Percentiles rank a stretch among this genome's conserved stretches.
Conservation (phyloP, 2,329 filamentous ascomycete genomes). For the Pseudohalonectria lignicola region DNA sequence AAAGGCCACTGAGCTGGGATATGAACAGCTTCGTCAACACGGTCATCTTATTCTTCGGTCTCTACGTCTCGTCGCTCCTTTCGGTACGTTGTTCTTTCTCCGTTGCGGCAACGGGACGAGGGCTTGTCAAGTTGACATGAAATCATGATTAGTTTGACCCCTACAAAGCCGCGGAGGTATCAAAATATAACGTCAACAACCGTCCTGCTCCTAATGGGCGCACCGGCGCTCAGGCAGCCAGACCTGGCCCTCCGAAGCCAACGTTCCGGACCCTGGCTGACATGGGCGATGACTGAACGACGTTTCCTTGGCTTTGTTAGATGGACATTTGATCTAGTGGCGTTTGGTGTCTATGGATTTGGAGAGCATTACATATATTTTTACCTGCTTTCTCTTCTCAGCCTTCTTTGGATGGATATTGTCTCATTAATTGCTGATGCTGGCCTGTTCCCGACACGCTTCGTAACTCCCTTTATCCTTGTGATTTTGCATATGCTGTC, state of each 20-base stretch:
- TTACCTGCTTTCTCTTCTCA: too few relatives aligned
- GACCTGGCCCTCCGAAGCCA: conserved; percentile 19
- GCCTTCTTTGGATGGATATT: too few relatives aligned
- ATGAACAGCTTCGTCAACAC: conserved; percentile 34
- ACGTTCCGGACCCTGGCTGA: conserved; percentile 44
- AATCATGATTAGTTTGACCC: conserved; percentile 41
- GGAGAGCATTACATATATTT: too few relatives aligned
- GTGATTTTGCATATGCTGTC: too few relatives aligned
- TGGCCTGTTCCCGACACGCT: too few relatives aligned
- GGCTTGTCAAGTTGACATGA: background rate
- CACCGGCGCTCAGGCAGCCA: conserved; percentile 8
- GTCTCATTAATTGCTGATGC: too few relatives aligned
- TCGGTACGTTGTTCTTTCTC: conserved; percentile 30
- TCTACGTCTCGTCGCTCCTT: conserved; percentile 52
- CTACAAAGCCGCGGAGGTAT: conserved; percentile 49
- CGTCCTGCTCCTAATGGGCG: conserved; percentile 15
- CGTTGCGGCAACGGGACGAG: too few relatives aligned
- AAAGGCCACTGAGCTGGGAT: conserved; percentile 13
- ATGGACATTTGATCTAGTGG: too few relatives aligned
- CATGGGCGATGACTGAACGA: conserved; percentile 23
- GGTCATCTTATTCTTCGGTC: conserved; percentile 43
- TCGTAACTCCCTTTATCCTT: too few relatives aligned
- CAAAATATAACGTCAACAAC: conserved; percentile 44
- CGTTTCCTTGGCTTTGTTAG: too few relatives aligned
- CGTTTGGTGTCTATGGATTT: too few relatives aligned